Evolutionary conservation across 805 yeast genomes (phyloP).

Genomic region (Candida germanica): DNA sequence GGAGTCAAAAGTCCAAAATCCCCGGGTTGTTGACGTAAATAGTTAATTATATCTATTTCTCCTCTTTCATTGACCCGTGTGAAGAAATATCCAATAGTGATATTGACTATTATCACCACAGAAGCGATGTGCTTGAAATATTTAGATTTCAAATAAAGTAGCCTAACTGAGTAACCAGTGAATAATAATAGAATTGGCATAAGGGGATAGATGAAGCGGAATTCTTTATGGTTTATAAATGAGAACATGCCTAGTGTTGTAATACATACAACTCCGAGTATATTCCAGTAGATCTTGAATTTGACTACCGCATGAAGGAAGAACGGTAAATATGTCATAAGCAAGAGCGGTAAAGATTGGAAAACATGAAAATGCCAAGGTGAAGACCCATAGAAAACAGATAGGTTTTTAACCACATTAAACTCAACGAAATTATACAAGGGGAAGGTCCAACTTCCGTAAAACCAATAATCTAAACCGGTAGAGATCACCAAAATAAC

Average conservation of each 20-base stretch:
- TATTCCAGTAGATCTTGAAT: constrained; percentile 10
- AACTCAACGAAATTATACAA: constrained; percentile 68
- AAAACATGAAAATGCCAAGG: constrained; percentile 80
- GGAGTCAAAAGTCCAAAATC: constrained; percentile 83
- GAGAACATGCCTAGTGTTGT: constrained; percentile 59
- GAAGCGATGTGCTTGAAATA: constrained; percentile 14
- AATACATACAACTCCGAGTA: constrained; percentile 24
- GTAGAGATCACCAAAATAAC: constrained; percentile 31
- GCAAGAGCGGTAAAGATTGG: constrained; percentile 78
- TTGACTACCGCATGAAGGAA: constrained; percentile 28
- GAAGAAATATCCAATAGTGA: constrained; percentile 46
- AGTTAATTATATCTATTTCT: constrained; percentile 63
- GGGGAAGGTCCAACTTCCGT: constrained; percentile 58
- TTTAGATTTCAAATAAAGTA: constrained; percentile 3
- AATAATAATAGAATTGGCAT: constrained; percentile 67
- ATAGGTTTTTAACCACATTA: constrained; percentile 68
- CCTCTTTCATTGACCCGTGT: constrained; percentile 83
- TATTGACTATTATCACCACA: constrained; percentile 30
- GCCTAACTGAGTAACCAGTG: constrained; percentile 39
- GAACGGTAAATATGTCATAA: constrained; percentile 65
- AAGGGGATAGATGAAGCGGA: constrained; percentile 82
- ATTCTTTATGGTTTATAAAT: constrained; percentile 77
- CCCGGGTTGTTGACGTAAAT: constrained; percentile 41
- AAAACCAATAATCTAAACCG: constrained; percentile 57
- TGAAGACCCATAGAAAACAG: constrained; percentile 80